These are phyloP conservation scores for Pseudocercospora fuligena DNA, from an alignment of 2,329 filamentous ascomycete species.

Conservation along the genomic window DNA sequence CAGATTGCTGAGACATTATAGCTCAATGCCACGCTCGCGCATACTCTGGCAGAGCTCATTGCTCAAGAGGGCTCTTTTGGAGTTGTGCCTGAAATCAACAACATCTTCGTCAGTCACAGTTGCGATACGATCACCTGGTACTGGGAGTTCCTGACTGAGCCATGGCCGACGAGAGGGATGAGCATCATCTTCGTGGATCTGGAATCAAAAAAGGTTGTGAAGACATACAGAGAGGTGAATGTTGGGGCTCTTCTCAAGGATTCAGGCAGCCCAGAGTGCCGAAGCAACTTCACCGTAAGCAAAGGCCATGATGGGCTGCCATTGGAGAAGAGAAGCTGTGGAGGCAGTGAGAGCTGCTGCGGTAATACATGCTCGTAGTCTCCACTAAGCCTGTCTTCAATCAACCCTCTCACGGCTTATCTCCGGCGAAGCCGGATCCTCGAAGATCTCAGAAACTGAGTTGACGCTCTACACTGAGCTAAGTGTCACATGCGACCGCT, in stretches of 20 bases:
- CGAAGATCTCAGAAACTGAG: too few species aligned
- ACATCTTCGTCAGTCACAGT: slow-evolving; percentile 26
- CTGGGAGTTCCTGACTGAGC: slow-evolving; percentile 27
- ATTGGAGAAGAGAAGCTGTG: not conserved
- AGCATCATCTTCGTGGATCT: slow-evolving; percentile 27
- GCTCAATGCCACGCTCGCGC: slow-evolving; percentile 24
- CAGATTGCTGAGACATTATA: slow-evolving; percentile 3
- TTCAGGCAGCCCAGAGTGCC: slow-evolving; percentile 25
- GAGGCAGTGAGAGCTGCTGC: not conserved
- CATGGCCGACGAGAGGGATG: slow-evolving; percentile 27
- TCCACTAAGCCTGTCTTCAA: not conserved
- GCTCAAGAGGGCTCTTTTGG: slow-evolving; percentile 25
- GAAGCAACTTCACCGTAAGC: slow-evolving; percentile 1
- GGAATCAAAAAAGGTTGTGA: slow-evolving; percentile 25
- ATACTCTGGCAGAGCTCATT: slow-evolving; percentile 23
- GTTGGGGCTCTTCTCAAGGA: slow-evolving; percentile 23
- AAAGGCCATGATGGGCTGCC: not conserved
- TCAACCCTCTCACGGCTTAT: too few species aligned
- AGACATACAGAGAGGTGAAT: slow-evolving; percentile 27
- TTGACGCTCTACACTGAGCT: too few species aligned
- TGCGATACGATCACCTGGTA: slow-evolving; percentile 33
- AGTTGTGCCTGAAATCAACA: slow-evolving; percentile 18
- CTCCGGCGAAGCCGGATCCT: too few species aligned
- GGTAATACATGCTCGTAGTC: not conserved
- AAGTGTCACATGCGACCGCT: not conserved